Base-by-base conservation (phyloP, 257 asterid genomes). In the Avicennia marina region DNA sequence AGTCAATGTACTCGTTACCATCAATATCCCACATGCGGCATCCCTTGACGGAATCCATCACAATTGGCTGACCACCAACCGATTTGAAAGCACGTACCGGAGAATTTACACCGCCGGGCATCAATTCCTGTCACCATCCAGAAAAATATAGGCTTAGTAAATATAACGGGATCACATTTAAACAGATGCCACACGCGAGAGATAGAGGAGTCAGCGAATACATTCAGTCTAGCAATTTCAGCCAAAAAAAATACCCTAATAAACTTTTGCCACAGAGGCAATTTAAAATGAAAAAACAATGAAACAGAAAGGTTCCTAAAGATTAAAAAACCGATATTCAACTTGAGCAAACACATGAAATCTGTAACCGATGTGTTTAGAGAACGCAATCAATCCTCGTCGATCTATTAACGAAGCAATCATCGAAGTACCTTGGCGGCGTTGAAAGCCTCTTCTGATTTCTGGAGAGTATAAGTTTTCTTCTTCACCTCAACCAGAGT, bases 21-120 rank as follows among this genome's bases (percentile, higher is more conserved):
- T 93, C 97, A 12, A 93, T 89, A 66, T 93, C 96, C 91, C 89
- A 73, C 99, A 93, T 89, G 64, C 19, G 95, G 21, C 95, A 86
- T 64, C 99, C 99, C 80, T 93, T 93, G 58, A 86, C 97, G 4
- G 89, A 82, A 71, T 89, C 99, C 31, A 93, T 71, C 53, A 93
- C 34, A 48, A 93, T 79, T 46, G 99, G 99, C 67, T 89, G 99
- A 55, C 99, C 97, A 29, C 99, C 99, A 71, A 86, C 97, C 36
- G 97, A 89, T 72, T 82, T 93, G 77, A 93, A 93, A 69, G 99
- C 99, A 54, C 99, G 97, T 5, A 93, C 99, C 1, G 97, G 99
- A 55, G 97, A 89, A 63, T 93, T 93, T 36, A 93, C 99, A 70
- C 99, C 99, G 62, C 99, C 99, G 5, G 99, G 99, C 99, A 93